Base-by-base conservation (phyloP, 768 basidiomycete species). In the Pleurotus tuoliensis region DNA sequence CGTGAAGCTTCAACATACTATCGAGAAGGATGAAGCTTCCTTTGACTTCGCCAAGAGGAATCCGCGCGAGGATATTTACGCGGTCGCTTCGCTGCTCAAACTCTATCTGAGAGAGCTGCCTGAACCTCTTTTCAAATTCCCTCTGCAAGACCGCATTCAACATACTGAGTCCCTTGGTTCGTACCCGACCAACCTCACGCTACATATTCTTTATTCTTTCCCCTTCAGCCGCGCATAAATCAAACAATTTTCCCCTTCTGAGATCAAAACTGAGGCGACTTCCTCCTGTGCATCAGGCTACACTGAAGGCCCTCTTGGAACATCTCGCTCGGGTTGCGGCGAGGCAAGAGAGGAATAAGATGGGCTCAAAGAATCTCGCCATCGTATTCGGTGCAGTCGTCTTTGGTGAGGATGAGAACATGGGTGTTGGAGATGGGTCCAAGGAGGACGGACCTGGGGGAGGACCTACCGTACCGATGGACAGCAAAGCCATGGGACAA, bases 281-380 rank as follows among this genome's bases (percentile, higher is more conserved):
- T 41, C 92, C 93, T 1, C 70, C 82, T 2, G 83, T 96, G 39
- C 94, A 96, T 63, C 90, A 93, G 63, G 87, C 88, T 5, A 92
- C 92, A 0, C 78, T 96, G 58, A 89, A 83, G 61, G 82, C 86
- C 7, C 66, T 95, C 24, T 69, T 95, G 16, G 94, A 95, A 60
- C 94, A 96, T 68, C 81, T 97, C 15, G 75, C 86, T 2, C 80
- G 87, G 12, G 84, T 97, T 12, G 81, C 84, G 2, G 73, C 84
- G 4, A 76, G 76, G 37, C 76, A 78, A 18, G 84, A 87, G 24
- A 85, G 81, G 66, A 97, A 95, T 67, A 96, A 95, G 71, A 97
- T 97, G 94, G 94, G 94, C 63, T 77, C 87, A 3, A 93, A 88
- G 76, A 97, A 96, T 66, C 75, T 97, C 20, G 91, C 93, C 3